These are phyloP conservation scores for Psilocybe subaeruginosa DNA, from an alignment of 768 basidiomycete species.

Conservation along the genomic window DNA sequence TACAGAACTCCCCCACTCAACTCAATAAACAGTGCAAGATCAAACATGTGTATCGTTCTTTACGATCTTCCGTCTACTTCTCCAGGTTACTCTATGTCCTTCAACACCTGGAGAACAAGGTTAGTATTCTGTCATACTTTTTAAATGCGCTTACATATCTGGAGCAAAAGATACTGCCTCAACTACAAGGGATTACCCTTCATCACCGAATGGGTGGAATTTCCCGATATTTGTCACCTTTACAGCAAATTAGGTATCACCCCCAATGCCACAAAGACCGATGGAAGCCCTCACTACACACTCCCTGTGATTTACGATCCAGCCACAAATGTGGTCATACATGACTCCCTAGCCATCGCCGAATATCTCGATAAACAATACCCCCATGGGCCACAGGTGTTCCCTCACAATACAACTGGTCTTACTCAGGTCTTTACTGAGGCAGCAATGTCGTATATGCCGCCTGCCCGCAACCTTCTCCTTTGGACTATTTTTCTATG, in stretches of 20 bases:
- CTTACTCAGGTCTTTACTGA: slow-evolving; percentile 32
- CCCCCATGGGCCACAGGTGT: slow-evolving; percentile 35
- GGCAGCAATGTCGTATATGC: neutral
- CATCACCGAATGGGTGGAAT: slow-evolving; percentile 46
- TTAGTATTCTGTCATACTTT: neutral
- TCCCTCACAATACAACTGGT: slow-evolving; percentile 34
- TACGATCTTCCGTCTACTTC: neutral
- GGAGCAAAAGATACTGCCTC: slow-evolving; percentile 12
- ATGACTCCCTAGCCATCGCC: slow-evolving; percentile 43
- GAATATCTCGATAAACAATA: slow-evolving; percentile 47
- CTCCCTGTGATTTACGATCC: slow-evolving; percentile 48
- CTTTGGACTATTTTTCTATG: neutral
- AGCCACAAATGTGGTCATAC: slow-evolving; percentile 29
- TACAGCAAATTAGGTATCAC: slow-evolving; percentile 32
- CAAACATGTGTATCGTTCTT: neutral
- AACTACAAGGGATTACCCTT: slow-evolving; percentile 28
- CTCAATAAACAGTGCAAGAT: too few species aligned
- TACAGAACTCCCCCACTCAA: too few species aligned
- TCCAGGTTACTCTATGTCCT: neutral
- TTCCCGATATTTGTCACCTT: slow-evolving; percentile 36
- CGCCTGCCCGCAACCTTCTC: neutral
- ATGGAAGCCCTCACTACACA: slow-evolving; percentile 37
- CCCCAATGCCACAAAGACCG: slow-evolving; percentile 25
- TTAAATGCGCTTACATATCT: neutral
- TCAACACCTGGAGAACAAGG: neutral